Evolutionary conservation across 73 alveolate genomes (phyloP).

Genomic region (Paramecium octaurelia): DNA sequence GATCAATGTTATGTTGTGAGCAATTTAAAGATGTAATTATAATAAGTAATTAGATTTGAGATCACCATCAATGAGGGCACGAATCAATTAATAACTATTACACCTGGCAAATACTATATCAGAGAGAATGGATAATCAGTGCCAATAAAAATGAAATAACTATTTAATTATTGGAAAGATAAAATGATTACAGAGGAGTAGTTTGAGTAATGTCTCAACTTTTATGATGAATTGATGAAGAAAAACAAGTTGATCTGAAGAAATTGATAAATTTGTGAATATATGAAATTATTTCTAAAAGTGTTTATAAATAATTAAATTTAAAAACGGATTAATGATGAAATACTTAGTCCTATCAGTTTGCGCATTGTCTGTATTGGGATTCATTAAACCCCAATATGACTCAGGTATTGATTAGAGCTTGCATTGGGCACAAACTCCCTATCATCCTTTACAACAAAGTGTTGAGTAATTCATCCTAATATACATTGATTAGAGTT

Average conservation of each 20-base stretch:
- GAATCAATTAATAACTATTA: background rate
- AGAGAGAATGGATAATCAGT: background rate
- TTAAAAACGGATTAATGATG: slow-evolving; percentile 43
- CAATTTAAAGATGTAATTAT: background rate
- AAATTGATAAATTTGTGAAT: background rate
- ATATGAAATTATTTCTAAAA: background rate
- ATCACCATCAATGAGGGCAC: background rate
- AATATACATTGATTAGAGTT: background rate
- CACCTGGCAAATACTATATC: slow-evolving; percentile 5
- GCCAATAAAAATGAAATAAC: background rate
- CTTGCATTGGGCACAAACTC: slow-evolving; percentile 42
- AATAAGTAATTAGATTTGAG: background rate
- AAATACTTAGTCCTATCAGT: background rate
- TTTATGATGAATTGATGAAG: slow-evolving; percentile 6
- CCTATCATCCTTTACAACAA: slow-evolving; percentile 7
- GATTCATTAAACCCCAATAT: slow-evolving; percentile 30
- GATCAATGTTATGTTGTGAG: background rate
- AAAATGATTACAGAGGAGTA: background rate
- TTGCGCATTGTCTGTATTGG: background rate
- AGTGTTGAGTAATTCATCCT: background rate
- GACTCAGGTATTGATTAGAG: slow-evolving; percentile 29
- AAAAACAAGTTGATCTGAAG: background rate
- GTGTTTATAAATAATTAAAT: background rate
- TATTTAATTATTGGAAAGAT: background rate
- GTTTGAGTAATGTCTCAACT: background rate